Evolutionary conservation across 2,329 filamentous ascomycete genomes (phyloP).

Genomic region (Venturia carpophila): DNA sequence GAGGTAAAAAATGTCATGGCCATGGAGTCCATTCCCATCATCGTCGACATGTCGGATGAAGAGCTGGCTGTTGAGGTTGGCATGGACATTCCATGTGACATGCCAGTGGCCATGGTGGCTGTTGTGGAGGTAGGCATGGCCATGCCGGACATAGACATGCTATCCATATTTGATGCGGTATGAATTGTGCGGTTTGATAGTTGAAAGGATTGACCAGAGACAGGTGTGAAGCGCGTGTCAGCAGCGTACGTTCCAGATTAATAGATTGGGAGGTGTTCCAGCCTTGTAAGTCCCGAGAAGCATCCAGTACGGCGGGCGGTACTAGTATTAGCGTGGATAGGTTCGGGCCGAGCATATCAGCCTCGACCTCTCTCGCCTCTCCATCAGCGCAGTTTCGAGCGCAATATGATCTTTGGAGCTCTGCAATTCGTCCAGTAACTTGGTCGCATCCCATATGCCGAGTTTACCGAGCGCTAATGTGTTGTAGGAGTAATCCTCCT

Average conservation of each 20-base stretch:
- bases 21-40: slow-evolving; percentile 33
- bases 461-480: neutral
- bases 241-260: neutral
- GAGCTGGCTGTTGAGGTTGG: neutral
- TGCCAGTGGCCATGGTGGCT: slow-evolving; percentile 13
- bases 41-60: slow-evolving; percentile 18
- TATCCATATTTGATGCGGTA: slow-evolving; percentile 13
- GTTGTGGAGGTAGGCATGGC: slow-evolving; percentile 17
- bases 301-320: neutral
- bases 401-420: neutral
- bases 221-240: neutral
- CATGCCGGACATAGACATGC: slow-evolving; percentile 22
- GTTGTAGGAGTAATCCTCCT: neutral
- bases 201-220: neutral
- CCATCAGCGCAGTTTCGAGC: neutral
- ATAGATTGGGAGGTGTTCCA: neutral
- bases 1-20: slow-evolving; percentile 57
- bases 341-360: neutral
- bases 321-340: neutral
- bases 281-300: neutral
- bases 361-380: neutral
- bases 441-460: neutral
- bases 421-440: neutral
- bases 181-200: neutral
- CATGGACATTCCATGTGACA: slow-evolving; percentile 17